Percentiles rank a stretch among this genome's conserved stretches.
These are phyloP conservation scores for Agaricus bisporus DNA, from an alignment of 768 basidiomycete genomes.

Conservation along the genomic window DNA sequence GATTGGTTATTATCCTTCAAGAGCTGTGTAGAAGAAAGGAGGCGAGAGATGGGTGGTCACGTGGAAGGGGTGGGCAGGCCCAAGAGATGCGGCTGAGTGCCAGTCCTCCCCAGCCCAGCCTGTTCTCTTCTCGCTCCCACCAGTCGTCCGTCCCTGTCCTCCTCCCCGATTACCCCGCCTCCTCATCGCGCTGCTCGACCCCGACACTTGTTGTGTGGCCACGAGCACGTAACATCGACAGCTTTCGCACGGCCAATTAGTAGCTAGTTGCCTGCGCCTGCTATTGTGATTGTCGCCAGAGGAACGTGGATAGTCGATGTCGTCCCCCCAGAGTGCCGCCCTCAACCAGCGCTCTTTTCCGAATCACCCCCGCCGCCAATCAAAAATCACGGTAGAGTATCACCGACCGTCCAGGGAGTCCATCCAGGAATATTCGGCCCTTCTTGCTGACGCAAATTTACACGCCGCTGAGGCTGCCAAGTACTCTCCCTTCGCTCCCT, in stretches of 20 bases:
- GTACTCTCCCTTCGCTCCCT: conserved; percentile 27
- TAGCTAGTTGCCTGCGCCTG: neutral
- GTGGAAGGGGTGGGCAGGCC: too few species aligned
- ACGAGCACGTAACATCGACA: neutral
- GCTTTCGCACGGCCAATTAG: neutral
- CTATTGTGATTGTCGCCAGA: conserved; percentile 8
- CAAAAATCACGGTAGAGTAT: conserved; percentile 71
- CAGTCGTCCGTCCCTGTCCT: neutral
- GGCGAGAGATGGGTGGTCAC: too few species aligned
- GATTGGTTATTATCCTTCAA: too few species aligned
- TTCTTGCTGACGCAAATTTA: conserved; percentile 54
- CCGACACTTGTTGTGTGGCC: neutral
- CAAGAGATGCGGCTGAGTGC: too few species aligned
- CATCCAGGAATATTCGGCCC: conserved; percentile 72
- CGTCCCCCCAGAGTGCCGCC: conserved; percentile 39
- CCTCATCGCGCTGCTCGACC: neutral
- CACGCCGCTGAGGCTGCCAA: conserved; percentile 48
- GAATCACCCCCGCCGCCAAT: conserved; percentile 40
- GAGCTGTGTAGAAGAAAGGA: too few species aligned
- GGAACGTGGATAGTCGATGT: conserved; percentile 26
- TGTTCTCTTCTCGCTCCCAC: neutral
- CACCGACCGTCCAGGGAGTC: conserved; percentile 70
- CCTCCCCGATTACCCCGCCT: neutral
- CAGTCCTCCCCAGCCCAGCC: too few species aligned
- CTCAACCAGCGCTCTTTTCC: conserved; percentile 36